A percentile compares a stretch with the other conserved stretches of the same genome.
Conservation (phyloP, 192 early-diverging fungal species). For the Umbelopsis ramanniana region DNA sequence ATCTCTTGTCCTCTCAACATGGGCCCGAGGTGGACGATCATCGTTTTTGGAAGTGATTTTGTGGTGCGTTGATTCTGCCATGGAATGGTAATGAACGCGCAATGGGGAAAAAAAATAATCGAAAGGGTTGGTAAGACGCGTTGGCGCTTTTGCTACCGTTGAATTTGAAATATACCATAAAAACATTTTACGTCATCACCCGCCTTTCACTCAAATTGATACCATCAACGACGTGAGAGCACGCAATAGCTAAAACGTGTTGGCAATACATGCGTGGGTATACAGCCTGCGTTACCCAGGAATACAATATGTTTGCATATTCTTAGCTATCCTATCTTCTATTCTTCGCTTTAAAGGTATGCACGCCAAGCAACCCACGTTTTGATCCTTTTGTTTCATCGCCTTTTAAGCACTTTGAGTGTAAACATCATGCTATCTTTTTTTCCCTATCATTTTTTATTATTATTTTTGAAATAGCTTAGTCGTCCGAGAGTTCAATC, state of each 20-base stretch:
- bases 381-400: no score
- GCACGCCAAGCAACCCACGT: no score
- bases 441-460: background rate
- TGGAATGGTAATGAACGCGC: background rate
- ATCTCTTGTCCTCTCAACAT: slow-evolving; percentile 17
- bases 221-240: background rate
- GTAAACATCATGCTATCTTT: background rate
- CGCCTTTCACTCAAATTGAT: background rate
- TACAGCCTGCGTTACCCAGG: no score
- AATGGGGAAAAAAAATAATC: background rate
- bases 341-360: no score
- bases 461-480: background rate
- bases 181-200: background rate
- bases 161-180: slow-evolving; percentile 1
- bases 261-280: no score
- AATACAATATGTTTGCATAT: no score
- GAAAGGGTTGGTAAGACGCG: no score
- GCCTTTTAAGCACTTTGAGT: no score
- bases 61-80: background rate
- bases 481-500: background rate
- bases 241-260: background rate
- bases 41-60: background rate
- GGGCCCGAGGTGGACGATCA: background rate
- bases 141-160: no score
- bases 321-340: no score